Evolutionary conservation across 768 basidiomycete species (phyloP), one percentile per base, ranked within the genome.

Genomic region (Rhodotorula babjevae): DNA sequence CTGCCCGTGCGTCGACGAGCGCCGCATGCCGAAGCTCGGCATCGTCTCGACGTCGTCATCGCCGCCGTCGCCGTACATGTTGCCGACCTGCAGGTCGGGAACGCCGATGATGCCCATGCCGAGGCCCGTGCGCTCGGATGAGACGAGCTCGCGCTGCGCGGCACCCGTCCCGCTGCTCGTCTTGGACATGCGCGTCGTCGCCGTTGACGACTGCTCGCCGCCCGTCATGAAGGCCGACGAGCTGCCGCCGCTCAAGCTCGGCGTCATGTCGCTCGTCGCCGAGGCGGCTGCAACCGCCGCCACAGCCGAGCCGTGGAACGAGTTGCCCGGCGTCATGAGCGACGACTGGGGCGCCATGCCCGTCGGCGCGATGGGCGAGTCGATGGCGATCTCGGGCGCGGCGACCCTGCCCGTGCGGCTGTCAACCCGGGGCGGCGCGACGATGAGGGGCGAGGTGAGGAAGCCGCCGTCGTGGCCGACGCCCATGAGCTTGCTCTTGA

Each of bases 401-500:
- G 63, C 64, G 3, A 58, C 44, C 27, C 61, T 42, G 11, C 65
- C 60, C 12, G 65, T 68, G 15, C 75, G 49, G 56, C 72, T 67
- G 36, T 73, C 64, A 49, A 66, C 55, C 1, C 70, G 67, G 0
- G 68, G 56, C 36, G 67, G 67, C 14, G 68, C 71, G 31, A 70
- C 61, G 63, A 71, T 67, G 65, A 74, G 58, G 18, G 79, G 79
- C 36, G 71, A 73, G 31, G 77, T 77, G 60, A 80, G 72, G 69
- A 71, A 80, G 2, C 78, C 79, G 19, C 79, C 79, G 61, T 79
- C 73, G 49, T 61, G 68, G 4, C 79, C 79, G 36, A 78, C 74
- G 21, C 79, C 79, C 72, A 76, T 74, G n/a, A 79, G 60, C 44
- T 71, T 68, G 16, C 74, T 76, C 65, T 76, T 72, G 68, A 79